phyloP scores from a whole-genome alignment of 2,329 filamentous ascomycete genomes.

The Stachybotrys chartarum region DNA sequence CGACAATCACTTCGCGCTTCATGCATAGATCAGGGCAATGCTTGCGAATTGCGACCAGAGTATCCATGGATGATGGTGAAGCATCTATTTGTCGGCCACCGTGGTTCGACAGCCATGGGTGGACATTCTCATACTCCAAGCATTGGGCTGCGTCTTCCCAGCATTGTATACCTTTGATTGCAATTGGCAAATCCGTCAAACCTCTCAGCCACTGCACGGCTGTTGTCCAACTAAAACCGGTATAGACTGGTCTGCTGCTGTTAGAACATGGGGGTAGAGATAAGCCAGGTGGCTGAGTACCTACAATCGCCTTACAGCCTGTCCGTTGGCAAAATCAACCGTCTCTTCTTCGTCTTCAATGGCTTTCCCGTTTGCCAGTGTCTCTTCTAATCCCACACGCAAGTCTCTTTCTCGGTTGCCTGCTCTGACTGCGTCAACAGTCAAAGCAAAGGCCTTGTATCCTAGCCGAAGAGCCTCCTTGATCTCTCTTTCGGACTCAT shows the following conservation, averaged over 20 bases:
- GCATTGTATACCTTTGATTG: constrained; percentile 5
- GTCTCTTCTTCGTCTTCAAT: neutral
- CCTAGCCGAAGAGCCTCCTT: constrained; percentile 1
- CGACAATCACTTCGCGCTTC: constrained; percentile 1
- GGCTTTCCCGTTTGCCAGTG: neutral
- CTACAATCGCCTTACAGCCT: constrained; percentile 1
- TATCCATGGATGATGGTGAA: constrained; percentile 4
- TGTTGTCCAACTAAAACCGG: constrained; percentile 1
- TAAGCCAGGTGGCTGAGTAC: neutral
- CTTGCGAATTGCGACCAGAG: constrained; percentile 1
- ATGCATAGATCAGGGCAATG: constrained; percentile 1
- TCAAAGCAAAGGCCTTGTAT: constrained; percentile 5
- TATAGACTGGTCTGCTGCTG: neutral
- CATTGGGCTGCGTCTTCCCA: constrained; percentile 4
- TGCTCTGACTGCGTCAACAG: constrained; percentile 4
- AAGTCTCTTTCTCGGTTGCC: constrained; percentile 4
- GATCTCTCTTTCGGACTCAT: constrained; percentile 1
- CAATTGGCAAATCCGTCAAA: constrained; percentile 2
- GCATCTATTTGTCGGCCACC: constrained; percentile 2
- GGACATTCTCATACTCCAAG: constrained; percentile 1
- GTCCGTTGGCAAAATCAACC: neutral
- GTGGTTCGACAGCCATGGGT: constrained; percentile 6
- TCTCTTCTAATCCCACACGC: neutral
- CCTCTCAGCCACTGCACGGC: constrained; percentile 2
- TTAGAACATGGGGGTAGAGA: neutral